Evolutionary conservation across 192 early-diverging fungal genomes (phyloP), one percentile per base, ranked within the genome.

Genomic region (Linnemannia exigua): DNA sequence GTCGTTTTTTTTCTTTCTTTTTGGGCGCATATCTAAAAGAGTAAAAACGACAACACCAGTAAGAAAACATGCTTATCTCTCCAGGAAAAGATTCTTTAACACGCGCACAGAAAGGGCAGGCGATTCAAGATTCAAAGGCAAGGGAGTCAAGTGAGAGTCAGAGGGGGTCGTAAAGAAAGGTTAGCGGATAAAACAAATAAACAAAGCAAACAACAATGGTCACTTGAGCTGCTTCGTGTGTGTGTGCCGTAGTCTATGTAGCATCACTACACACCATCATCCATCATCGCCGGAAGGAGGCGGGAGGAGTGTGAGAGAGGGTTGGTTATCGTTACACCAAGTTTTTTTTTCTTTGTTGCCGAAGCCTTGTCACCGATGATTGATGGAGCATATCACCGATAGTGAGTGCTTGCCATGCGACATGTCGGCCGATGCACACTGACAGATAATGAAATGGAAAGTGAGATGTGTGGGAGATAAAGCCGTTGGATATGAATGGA

Each of bases 61-160:
- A 3, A 58, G 25, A 1, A 61, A 28, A 1, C 51, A 63, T 25
- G 25, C 28, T 63, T 63, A 63, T 63, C 58, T 63, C 58, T 33
- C 28, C 41, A 44, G 9, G 5, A n/a, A 6, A 44, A 9, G 54
- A 28, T 63, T 63, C 11, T 63, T 63, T 63, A 11, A 31, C 58
- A 63, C 28, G 28, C 58, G 58, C 28, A 63, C 9, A 63, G 58
- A 12, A 63, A 6, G 15, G 28, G 28, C 25, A 63, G 12, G 22
- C 8, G 28, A 31, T n/a, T n/a, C 11, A 63, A 12, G 28, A 31
- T 63, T 63, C 58, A 63, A 63, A 61, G 0, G 1, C 6, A 31
- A 63, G 58, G 14, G 28, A 63, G 58, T 63, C 58, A 63, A 63
- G 58, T 63, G 58, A 63, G 58, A 63, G 28, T 63, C 28, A 63